phyloP scores from a whole-genome alignment of 495 filamentous ascomycete species.

The Paragyromitra xinjiangensis region DNA sequence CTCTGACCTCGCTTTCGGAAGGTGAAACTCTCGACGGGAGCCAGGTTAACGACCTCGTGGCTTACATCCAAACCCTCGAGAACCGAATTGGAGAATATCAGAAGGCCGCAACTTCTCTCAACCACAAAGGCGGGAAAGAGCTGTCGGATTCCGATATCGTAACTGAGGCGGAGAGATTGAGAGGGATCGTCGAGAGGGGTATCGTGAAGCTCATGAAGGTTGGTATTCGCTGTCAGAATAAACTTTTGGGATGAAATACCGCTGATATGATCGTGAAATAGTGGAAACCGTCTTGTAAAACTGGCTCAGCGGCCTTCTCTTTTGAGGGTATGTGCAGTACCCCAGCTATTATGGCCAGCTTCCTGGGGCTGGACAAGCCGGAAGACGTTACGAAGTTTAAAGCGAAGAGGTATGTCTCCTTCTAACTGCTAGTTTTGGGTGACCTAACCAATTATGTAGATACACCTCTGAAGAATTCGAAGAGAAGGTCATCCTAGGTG shows the following conservation, averaged over 20 bases:
- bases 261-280: not conserved
- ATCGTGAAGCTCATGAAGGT: slow-evolving; percentile 23
- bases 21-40: not conserved
- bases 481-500: not conserved
- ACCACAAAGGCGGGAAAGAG: slow-evolving; percentile 7
- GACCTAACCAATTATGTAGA: slow-evolving; percentile 1
- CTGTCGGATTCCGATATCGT: slow-evolving; percentile 1
- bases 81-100: not conserved
- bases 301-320: slow-evolving; percentile 11
- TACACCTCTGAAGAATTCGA: slow-evolving; percentile 26
- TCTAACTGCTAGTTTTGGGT: not conserved
- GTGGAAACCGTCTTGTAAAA: slow-evolving; percentile 22
- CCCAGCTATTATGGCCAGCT: slow-evolving; percentile 21
- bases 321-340: slow-evolving; percentile 30
- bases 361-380: slow-evolving; percentile 13
- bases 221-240: not conserved
- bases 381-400: slow-evolving; percentile 32
- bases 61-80: slow-evolving; percentile 4
- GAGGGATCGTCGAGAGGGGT: not conserved
- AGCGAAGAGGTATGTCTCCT: slow-evolving; percentile 1
- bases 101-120: not conserved
- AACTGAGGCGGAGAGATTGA: not conserved
- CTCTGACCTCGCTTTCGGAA: not conserved
- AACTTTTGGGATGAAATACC: too few relatives aligned
- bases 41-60: not conserved